A percentile compares a stretch with the other conserved stretches of the same genome.
Evolutionary conservation across 441 rosid species (phyloP).

Genomic region (Syzygium malaccense): DNA sequence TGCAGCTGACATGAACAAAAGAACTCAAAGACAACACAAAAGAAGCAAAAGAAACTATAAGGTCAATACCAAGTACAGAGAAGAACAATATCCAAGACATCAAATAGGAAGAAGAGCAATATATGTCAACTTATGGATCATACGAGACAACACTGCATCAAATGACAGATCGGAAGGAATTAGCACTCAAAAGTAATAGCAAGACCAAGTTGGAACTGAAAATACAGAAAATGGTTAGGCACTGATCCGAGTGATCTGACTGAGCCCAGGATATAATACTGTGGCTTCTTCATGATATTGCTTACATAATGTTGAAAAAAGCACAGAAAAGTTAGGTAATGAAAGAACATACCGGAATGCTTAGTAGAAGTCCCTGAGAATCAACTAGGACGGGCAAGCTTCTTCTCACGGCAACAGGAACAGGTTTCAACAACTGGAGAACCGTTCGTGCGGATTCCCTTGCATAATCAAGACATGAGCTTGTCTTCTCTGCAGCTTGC

Average conservation of each 20-base stretch:
- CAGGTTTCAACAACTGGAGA: constrained; percentile 41
- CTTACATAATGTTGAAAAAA: neutral
- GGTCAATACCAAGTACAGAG: neutral
- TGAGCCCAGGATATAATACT: neutral
- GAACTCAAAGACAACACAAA: neutral
- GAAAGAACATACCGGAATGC: constrained; percentile 61
- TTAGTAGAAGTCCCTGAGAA: constrained; percentile 42
- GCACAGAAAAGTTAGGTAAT: neutral
- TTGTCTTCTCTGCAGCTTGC: constrained; percentile 12
- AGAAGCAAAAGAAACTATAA: neutral
- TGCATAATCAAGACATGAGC: constrained; percentile 19
- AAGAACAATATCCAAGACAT: neutral
- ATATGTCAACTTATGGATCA: neutral
- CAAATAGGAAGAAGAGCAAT: neutral
- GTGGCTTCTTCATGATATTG: neutral
- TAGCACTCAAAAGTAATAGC: neutral
- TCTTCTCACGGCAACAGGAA: constrained; percentile 72
- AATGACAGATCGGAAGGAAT: neutral
- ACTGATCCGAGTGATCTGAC: too few relatives aligned
- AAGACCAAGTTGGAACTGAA: neutral
- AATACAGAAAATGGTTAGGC: neutral
- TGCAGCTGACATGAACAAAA: neutral
- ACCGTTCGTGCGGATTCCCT: constrained; percentile 43
- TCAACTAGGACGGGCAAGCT: constrained; percentile 72
- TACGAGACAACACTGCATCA: neutral